Percentiles rank a stretch among this genome's conserved stretches.
Evolutionary conservation across 176 grass and related monocot genomes (phyloP).

Genomic region (Carex kokanica): DNA sequence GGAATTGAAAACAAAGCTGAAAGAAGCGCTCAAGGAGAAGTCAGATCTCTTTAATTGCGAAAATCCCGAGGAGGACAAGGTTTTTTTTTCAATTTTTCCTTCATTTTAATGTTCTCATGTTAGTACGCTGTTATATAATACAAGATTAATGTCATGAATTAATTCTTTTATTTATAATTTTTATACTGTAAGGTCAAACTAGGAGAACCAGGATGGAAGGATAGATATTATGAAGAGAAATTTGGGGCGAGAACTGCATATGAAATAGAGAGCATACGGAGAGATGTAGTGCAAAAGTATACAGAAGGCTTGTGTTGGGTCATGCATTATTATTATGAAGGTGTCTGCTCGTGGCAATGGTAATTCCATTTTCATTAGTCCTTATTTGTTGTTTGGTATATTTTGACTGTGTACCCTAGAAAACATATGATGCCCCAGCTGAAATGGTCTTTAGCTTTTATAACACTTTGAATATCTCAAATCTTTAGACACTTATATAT

Average conservation of each 20-base stretch:
- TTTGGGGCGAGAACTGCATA: constrained; percentile 64
- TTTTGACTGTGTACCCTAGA: constrained; percentile 1
- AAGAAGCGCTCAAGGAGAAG: constrained; percentile 78
- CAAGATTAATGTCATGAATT: not conserved
- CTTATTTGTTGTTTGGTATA: constrained; percentile 6
- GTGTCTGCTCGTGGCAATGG: constrained; percentile 98
- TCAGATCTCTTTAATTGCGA: constrained; percentile 98
- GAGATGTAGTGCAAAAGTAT: constrained; percentile 85
- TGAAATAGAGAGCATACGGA: constrained; percentile 71
- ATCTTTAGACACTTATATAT: not conserved
- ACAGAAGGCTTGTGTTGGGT: constrained; percentile 97
- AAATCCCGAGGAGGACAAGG: constrained; percentile 85
- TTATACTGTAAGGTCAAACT: constrained; percentile 64
- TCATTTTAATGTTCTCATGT: not conserved
- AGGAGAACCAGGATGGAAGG: constrained; percentile 92
- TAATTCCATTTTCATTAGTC: constrained; percentile 29
- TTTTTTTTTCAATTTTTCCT: constrained; percentile 33
- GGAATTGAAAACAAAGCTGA: constrained; percentile 85
- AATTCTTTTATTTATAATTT: constrained; percentile 27
- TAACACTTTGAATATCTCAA: not conserved
- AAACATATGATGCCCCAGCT: not conserved
- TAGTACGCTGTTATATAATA: not conserved
- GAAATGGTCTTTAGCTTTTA: not conserved
- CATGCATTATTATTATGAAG: constrained; percentile 98
- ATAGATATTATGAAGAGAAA: constrained; percentile 95